Percentiles rank a stretch among this genome's conserved stretches.
phyloP scores from a whole-genome alignment of 176 grass and related monocot species.

The Musa acuminata region DNA sequence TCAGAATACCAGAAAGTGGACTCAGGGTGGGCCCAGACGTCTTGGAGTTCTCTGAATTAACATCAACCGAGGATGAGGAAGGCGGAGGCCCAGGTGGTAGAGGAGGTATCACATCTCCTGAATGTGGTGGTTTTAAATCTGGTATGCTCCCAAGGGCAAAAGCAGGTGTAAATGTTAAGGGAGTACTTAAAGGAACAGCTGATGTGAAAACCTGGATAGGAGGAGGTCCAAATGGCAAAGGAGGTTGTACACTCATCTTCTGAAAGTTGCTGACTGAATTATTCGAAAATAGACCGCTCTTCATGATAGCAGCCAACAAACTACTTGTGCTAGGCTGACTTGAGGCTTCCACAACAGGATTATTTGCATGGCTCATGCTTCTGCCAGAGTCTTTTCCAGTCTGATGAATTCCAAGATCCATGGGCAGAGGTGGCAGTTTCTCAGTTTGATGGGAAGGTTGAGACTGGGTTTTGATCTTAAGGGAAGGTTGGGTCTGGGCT shows the following conservation, averaged over 20 bases:
- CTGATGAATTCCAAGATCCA: slow-evolving; percentile 7
- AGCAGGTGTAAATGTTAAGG: slow-evolving; percentile 4
- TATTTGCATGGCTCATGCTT: slow-evolving; percentile 17
- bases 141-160: background rate
- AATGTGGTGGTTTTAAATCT: slow-evolving; percentile 5
- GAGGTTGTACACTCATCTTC: slow-evolving; percentile 27
- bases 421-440: slow-evolving; percentile 7
- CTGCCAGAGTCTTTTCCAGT: slow-evolving; percentile 29
- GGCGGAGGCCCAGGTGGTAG: slow-evolving; percentile 58
- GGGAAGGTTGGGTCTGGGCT: background rate
- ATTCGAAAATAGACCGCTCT: slow-evolving; percentile 48
- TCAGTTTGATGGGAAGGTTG: slow-evolving; percentile 1
- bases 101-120: slow-evolving; percentile 36
- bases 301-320: slow-evolving; percentile 60
- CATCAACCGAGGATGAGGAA: slow-evolving; percentile 22
- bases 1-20: slow-evolving; percentile 80
- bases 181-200: slow-evolving; percentile 14
- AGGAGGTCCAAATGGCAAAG: slow-evolving; percentile 38
- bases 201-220: slow-evolving; percentile 16
- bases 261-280: slow-evolving; percentile 14
- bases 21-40: slow-evolving; percentile 19
- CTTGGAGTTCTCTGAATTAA: slow-evolving; percentile 17
- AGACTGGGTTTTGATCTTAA: background rate
- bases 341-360: slow-evolving; percentile 12
- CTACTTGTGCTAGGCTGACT: slow-evolving; percentile 33